These are phyloP conservation scores for Clitopilus hobsonii DNA, from an alignment of 768 basidiomycete genomes.

Conservation along the genomic window DNA sequence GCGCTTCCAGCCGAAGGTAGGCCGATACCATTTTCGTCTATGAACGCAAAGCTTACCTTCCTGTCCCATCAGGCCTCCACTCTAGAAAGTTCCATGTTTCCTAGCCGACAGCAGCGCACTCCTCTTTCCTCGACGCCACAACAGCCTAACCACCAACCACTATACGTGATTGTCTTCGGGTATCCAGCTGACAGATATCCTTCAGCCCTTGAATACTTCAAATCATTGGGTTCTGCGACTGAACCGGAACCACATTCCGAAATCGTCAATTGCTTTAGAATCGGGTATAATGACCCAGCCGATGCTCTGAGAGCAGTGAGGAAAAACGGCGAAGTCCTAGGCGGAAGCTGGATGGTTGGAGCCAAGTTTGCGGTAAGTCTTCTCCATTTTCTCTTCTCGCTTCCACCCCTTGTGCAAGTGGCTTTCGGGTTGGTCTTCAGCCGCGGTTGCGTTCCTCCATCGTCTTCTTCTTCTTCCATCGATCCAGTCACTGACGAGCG, in stretches of 20 bases:
- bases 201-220: slow-evolving; percentile 69
- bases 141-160: slow-evolving; percentile 11
- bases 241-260: slow-evolving; percentile 65
- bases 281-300: slow-evolving; percentile 66
- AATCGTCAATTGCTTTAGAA: slow-evolving; percentile 75
- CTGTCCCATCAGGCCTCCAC: slow-evolving; percentile 27
- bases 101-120: slow-evolving; percentile 26
- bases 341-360: slow-evolving; percentile 79
- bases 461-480: background rate
- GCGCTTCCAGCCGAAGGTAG: slow-evolving; percentile 44
- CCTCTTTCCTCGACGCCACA: slow-evolving; percentile 17
- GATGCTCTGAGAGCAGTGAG: slow-evolving; percentile 78
- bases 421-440: too few species aligned
- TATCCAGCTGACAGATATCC: slow-evolving; percentile 80
- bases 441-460: too few species aligned
- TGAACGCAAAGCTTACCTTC: slow-evolving; percentile 1
- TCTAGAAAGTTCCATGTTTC: slow-evolving; percentile 35
- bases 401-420: background rate
- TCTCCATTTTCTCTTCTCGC: background rate
- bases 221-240: slow-evolving; percentile 64
- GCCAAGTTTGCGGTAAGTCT: slow-evolving; percentile 78
- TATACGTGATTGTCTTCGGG: slow-evolving; percentile 81
- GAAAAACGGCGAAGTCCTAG: slow-evolving; percentile 77
- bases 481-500: background rate
- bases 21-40: too few species aligned